A percentile compares a stretch with the other conserved stretches of the same genome.
Evolutionary conservation across 768 basidiomycete genomes (phyloP).

Genomic region (Megacollybia marginata): DNA sequence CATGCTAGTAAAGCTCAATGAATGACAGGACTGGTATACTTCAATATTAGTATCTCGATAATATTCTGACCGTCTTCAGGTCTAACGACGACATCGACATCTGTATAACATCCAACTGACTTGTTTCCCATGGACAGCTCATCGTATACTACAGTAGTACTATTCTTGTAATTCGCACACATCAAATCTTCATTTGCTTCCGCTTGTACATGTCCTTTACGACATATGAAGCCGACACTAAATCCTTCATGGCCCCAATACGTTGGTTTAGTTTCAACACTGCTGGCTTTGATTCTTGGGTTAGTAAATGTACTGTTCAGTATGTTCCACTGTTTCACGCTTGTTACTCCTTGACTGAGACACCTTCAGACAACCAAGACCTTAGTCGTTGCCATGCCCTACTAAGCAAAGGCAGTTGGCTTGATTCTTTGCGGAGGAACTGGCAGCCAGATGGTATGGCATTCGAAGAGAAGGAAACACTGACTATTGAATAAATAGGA

Average conservation of each 20-base stretch:
- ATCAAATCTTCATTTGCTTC: no score
- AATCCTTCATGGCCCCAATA: slow-evolving; percentile 48
- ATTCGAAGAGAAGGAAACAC: background rate
- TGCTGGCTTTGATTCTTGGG: slow-evolving; percentile 35
- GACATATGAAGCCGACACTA: background rate
- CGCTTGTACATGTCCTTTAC: no score
- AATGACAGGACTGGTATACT: no score
- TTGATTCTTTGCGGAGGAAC: slow-evolving; percentile 54
- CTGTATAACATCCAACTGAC: no score
- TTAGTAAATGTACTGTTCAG: slow-evolving; percentile 30
- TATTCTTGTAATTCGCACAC: no score
- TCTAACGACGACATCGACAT: no score
- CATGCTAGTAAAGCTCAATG: no score
- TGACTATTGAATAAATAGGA: slow-evolving; percentile 32
- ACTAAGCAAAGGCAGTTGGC: slow-evolving; percentile 69
- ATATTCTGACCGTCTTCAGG: no score
- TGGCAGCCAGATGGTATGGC: slow-evolving; percentile 85
- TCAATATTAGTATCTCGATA: no score
- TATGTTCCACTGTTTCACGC: slow-evolving; percentile 23
- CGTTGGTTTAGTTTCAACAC: slow-evolving; percentile 28
- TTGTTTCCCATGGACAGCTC: no score
- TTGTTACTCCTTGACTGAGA: background rate
- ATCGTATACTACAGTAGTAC: no score
- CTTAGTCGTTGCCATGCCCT: slow-evolving; percentile 58
- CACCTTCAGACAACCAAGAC: background rate